Evolutionary conservation across 2,329 filamentous ascomycete species (phyloP), one percentile per base, ranked within the genome.

Genomic region (Myriosclerotinia duriaeana): DNA sequence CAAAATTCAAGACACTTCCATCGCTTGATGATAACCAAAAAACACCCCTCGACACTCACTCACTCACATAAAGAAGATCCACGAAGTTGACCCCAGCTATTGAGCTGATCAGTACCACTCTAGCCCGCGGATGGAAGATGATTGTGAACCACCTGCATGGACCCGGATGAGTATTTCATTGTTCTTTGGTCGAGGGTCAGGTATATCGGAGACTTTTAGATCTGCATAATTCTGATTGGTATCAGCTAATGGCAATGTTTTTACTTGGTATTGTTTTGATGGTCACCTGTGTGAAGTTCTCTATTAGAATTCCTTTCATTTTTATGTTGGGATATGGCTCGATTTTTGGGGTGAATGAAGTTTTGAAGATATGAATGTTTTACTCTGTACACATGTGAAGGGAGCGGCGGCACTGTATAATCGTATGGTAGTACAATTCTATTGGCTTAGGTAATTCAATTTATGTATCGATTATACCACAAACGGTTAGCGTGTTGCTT

Each of bases 361-460:
- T 26, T 26, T 26, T 26, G 36, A 20, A 26, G 36, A 42, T 20
- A 46, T 46, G 38, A 40, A 46, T 20, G 17, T 42, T 14, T 9
- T 42, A 42, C 9, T 9, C 40, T 9, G 40, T 12, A 42, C 12
- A 15, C 12, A 42, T 42, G 12, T 42, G 14, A 5, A 14, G 17
- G 40, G 15, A 6, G 20, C 12, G 26, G 26, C 26, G n/a, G n/a
- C n/a, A n/a, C n/a, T n/a, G 26, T 26, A 40, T 40, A 5, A 3
- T 4, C 11, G 5, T 3, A 3, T 26, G 26, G 26, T 34, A 3
- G 3, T 26, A 15, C 53, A 55, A 15, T 48, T 20, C 36, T n/a
- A 50, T 50, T 50, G 44, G 58, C 44, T 50, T 60, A 60, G 58
- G 58, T 60, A 60, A 60, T 38, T 60, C 3, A 30, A n/a, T 1